Percentiles rank a stretch among this genome's conserved stretches.
Conservation (phyloP, 257 asterid species). For the Przewalskia tangutica region DNA sequence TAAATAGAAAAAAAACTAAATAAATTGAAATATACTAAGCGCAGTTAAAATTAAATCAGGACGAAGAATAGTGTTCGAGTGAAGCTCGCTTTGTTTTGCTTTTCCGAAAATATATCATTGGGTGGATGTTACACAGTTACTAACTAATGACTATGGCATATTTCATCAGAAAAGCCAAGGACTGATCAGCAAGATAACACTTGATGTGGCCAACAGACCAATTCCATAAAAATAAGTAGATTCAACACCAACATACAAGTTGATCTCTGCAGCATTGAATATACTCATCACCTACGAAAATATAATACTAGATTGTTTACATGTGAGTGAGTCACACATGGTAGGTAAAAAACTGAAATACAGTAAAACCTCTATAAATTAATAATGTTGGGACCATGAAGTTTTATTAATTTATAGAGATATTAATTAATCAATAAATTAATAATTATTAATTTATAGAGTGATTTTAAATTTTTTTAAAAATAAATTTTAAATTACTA, state of each 20-base stretch:
- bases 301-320: background rate
- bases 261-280: background rate
- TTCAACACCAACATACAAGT: background rate
- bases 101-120: background rate
- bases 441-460: too few relatives aligned
- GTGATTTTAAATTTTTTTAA: too few relatives aligned
- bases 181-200: background rate
- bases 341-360: background rate
- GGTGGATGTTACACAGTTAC: background rate
- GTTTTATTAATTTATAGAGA: too few relatives aligned
- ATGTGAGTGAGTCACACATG: background rate
- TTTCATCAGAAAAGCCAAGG: background rate
- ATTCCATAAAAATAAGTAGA: background rate
- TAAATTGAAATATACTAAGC: background rate
- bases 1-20: background rate
- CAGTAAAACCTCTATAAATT: too few relatives aligned
- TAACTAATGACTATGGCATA: background rate
- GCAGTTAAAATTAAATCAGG: background rate
- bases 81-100: background rate
- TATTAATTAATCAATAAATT: too few relatives aligned
- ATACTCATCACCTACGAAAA: background rate
- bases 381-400: too few relatives aligned
- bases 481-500: too few relatives aligned
- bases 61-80: background rate
- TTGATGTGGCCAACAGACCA: background rate